Conservation (phyloP, 164 flowering plant species). For the Stephania yunnanensis region DNA sequence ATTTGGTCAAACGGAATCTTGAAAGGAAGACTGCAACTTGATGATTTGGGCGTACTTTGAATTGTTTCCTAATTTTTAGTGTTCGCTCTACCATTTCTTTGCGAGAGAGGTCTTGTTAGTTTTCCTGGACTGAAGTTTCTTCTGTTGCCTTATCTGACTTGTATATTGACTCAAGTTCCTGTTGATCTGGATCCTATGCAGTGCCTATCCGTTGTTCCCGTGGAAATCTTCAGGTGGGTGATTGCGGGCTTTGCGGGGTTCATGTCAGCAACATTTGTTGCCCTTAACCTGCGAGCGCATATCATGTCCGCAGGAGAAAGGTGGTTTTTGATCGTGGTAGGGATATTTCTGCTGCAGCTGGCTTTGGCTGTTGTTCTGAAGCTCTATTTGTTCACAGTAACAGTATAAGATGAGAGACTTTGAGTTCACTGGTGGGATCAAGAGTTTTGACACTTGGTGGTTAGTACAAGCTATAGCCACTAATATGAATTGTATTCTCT, state of each 20-base stretch:
- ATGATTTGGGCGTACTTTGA: background rate
- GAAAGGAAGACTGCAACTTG: background rate
- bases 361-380: slow-evolving; percentile 79
- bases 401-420: slow-evolving; percentile 25
- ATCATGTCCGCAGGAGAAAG: slow-evolving; percentile 88
- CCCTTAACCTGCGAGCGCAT: slow-evolving; percentile 82
- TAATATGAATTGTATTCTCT: background rate
- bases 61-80: background rate
- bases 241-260: slow-evolving; percentile 91
- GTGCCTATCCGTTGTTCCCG: slow-evolving; percentile 78
- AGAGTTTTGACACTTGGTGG: background rate
- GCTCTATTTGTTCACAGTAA: slow-evolving; percentile 79
- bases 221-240: slow-evolving; percentile 82
- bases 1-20: background rate
- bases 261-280: slow-evolving; percentile 94
- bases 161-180: background rate
- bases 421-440: background rate
- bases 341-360: slow-evolving; percentile 84
- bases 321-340: slow-evolving; percentile 89
- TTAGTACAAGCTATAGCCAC: background rate
- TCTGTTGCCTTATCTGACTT: background rate
- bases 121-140: background rate
- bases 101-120: background rate
- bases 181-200: slow-evolving; percentile 27
- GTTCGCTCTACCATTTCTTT: background rate